Conservation (phyloP, 257 asterid genomes). For the Solanum dulcamara region DNA sequence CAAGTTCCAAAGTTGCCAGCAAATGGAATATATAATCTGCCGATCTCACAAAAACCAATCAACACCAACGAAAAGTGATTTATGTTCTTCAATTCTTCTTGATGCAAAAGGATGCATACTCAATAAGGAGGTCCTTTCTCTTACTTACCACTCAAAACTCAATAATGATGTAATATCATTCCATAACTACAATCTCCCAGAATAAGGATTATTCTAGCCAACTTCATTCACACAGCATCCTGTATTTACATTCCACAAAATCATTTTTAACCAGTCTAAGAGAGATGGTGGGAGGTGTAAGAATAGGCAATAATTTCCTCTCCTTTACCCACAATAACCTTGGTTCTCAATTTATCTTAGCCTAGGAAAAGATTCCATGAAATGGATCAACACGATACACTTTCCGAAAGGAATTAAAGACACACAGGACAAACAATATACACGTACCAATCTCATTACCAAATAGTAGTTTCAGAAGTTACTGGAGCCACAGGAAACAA, state of each 20-base stretch:
- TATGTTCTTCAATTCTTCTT: neutral
- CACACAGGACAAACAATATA: neutral
- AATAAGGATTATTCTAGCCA: neutral
- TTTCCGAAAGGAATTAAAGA: neutral
- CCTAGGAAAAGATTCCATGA: neutral
- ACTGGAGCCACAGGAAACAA: neutral
- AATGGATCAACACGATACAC: neutral
- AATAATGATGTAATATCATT: neutral
- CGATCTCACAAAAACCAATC: neutral
- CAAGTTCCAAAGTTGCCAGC: neutral
- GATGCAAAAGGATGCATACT: neutral
- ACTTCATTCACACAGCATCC: neutral
- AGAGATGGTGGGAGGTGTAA: neutral
- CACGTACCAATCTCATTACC: neutral
- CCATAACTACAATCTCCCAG: neutral
- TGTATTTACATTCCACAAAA: neutral
- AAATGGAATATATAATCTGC: neutral
- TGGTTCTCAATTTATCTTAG: neutral
- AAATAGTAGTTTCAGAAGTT: neutral
- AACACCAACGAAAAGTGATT: neutral
- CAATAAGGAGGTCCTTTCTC: neutral
- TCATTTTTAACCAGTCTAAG: neutral
- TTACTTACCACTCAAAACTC: neutral
- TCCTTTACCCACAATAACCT: neutral
- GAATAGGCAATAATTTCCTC: neutral